A percentile compares a stretch with the other conserved stretches of the same genome.
phyloP scores from a whole-genome alignment of 2,329 filamentous ascomycete genomes.

The Canariomyces notabilis region DNA sequence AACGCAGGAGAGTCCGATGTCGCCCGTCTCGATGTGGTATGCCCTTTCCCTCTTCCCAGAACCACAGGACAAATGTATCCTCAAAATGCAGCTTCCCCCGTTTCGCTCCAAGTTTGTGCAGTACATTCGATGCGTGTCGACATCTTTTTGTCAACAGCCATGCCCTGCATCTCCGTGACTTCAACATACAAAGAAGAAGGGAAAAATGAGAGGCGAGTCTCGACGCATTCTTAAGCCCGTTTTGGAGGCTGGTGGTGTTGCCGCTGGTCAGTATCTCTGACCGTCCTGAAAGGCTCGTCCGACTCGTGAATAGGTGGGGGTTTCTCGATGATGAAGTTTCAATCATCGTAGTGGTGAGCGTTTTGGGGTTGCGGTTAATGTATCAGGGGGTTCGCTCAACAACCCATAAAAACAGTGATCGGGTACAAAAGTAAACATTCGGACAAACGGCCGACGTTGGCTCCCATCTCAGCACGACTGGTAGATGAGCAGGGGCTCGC shows the following conservation, averaged over 20 bases:
- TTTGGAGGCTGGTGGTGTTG: slow-evolving; percentile 6
- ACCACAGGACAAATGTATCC: slow-evolving; percentile 3
- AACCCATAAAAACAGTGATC: not conserved
- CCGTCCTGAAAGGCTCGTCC: slow-evolving; percentile 5
- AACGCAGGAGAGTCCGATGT: slow-evolving; percentile 1
- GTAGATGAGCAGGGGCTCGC: slow-evolving; percentile 91
- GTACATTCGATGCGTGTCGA: not conserved
- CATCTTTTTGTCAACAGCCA: not conserved
- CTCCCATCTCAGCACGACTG: slow-evolving; percentile 49
- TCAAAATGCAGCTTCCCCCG: slow-evolving; percentile 1
- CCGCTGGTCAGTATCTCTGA: not conserved
- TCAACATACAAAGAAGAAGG: slow-evolving; percentile 8
- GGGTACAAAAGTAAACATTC: not conserved
- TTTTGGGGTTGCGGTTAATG: not conserved
- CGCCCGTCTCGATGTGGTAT: slow-evolving; percentile 4
- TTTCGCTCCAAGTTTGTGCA: not conserved
- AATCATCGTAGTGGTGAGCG: not conserved
- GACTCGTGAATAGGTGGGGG: slow-evolving; percentile 6
- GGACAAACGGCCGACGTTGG: not conserved
- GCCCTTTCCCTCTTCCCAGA: not conserved
- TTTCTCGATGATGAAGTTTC: slow-evolving; percentile 6
- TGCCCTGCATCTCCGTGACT: slow-evolving; percentile 2
- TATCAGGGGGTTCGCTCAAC: not conserved
- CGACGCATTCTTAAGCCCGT: slow-evolving; percentile 8
- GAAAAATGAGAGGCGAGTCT: slow-evolving; percentile 15